A percentile compares a stretch with the other conserved stretches of the same genome.
Conservation (phyloP, 495 filamentous ascomycete genomes). For the Aspergillus panamensis region DNA sequence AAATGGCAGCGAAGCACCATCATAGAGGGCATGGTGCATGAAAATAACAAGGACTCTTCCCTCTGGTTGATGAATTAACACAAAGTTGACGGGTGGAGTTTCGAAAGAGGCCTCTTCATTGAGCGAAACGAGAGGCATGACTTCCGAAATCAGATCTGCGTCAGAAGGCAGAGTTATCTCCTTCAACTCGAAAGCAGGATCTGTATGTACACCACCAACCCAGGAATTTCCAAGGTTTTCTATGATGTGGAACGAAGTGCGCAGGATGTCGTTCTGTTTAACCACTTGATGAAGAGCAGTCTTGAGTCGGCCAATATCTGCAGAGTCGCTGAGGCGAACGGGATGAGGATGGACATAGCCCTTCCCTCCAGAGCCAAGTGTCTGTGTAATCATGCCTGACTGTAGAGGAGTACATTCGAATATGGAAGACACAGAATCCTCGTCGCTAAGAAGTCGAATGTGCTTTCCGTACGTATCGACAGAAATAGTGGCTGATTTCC, state of each 20-base stretch:
- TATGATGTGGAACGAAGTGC: slow-evolving; percentile 54
- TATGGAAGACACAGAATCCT: slow-evolving; percentile 68
- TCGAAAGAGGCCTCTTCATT: slow-evolving; percentile 19
- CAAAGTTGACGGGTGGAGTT: slow-evolving; percentile 20
- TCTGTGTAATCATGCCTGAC: slow-evolving; percentile 69
- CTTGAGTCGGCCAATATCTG: slow-evolving; percentile 42
- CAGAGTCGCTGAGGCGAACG: slow-evolving; percentile 42
- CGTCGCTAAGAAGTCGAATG: slow-evolving; percentile 13
- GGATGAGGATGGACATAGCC: slow-evolving; percentile 67
- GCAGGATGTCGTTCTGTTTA: slow-evolving; percentile 51
- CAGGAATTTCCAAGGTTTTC: slow-evolving; percentile 22
- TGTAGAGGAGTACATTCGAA: slow-evolving; percentile 72
- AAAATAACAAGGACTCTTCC: slow-evolving; percentile 30
- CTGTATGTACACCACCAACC: slow-evolving; percentile 25
- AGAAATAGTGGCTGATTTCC: slow-evolving; percentile 2
- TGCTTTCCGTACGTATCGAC: slow-evolving; percentile 14
- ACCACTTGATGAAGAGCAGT: slow-evolving; percentile 46
- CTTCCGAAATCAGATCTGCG: slow-evolving; percentile 16
- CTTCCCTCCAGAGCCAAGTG: slow-evolving; percentile 44
- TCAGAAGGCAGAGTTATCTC: slow-evolving; percentile 19
- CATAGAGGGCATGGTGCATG: slow-evolving; percentile 84
- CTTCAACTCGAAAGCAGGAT: slow-evolving; percentile 22
- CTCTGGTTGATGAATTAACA: slow-evolving; percentile 22
- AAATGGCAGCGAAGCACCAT: slow-evolving; percentile 72
- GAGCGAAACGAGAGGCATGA: slow-evolving; percentile 15